Conservation (phyloP, 2,329 filamentous ascomycete genomes). For the Ascochyta lentis region DNA sequence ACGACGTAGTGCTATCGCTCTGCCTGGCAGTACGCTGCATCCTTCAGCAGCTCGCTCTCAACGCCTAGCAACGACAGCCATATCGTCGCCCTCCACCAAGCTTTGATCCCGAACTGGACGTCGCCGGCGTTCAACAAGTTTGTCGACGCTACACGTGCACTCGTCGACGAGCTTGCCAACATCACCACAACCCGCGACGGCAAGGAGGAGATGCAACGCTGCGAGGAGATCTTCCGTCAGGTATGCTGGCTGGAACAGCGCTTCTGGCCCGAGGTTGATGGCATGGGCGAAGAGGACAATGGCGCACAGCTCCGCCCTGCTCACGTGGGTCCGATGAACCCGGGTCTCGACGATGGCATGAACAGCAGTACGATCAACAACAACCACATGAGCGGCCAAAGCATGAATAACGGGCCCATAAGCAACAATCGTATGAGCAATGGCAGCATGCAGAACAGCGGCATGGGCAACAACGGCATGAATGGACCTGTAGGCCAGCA, state of each 20-base stretch:
- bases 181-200: slow-evolving; percentile 55
- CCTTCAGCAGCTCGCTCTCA: slow-evolving; percentile 50
- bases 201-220: slow-evolving; percentile 55
- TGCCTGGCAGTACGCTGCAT: slow-evolving; percentile 57
- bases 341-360: slow-evolving; percentile 30
- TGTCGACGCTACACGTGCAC: slow-evolving; percentile 56
- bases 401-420: slow-evolving; percentile 19
- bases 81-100: slow-evolving; percentile 57
- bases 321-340: slow-evolving; percentile 25
- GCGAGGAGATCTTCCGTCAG: slow-evolving; percentile 57
- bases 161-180: slow-evolving; percentile 59
- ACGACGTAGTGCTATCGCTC: slow-evolving; percentile 52
- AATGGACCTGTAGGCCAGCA: slow-evolving; percentile 12
- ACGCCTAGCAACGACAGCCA: slow-evolving; percentile 51
- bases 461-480: slow-evolving; percentile 19
- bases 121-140: slow-evolving; percentile 58
- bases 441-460: slow-evolving; percentile 10
- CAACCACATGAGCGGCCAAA: slow-evolving; percentile 5
- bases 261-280: slow-evolving; percentile 58
- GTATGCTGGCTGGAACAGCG: slow-evolving; percentile 57
- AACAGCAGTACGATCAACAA: slow-evolving; percentile 25
- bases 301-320: slow-evolving; percentile 30
- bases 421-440: slow-evolving; percentile 24
- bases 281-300: slow-evolving; percentile 56
- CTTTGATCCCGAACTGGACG: slow-evolving; percentile 60